These are phyloP conservation scores for Mycena leptocephala DNA, from an alignment of 768 basidiomycete genomes.

Conservation along the genomic window DNA sequence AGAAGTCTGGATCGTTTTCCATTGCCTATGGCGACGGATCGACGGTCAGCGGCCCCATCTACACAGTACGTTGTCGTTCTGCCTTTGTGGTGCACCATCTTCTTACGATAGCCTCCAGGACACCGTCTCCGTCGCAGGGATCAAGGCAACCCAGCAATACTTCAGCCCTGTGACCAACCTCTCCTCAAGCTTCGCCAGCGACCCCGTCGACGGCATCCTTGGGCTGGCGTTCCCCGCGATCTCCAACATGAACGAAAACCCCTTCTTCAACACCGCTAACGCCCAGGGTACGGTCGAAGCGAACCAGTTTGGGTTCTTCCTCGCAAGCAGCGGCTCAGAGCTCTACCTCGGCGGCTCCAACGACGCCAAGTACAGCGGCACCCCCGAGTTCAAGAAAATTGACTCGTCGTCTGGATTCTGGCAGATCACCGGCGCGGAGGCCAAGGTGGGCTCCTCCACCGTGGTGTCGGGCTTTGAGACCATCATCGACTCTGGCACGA, in stretches of 20 bases:
- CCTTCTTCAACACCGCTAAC: slow-evolving; percentile 61
- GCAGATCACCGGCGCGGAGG: slow-evolving; percentile 38
- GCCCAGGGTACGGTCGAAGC: slow-evolving; percentile 47
- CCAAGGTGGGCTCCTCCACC: slow-evolving; percentile 26
- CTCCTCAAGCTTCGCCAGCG: slow-evolving; percentile 41
- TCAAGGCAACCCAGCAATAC: slow-evolving; percentile 33
- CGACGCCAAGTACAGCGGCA: slow-evolving; percentile 58
- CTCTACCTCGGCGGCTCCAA: slow-evolving; percentile 70
- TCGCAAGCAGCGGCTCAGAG: slow-evolving; percentile 58
- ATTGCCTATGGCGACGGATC: slow-evolving; percentile 55
- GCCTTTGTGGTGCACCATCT: not conserved
- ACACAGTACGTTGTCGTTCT: slow-evolving; percentile 37
- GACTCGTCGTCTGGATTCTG: slow-evolving; percentile 46
- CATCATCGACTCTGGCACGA: slow-evolving; percentile 58
- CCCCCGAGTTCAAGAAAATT: slow-evolving; percentile 50
- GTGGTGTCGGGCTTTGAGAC: slow-evolving; percentile 33
- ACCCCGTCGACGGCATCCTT: slow-evolving; percentile 35
- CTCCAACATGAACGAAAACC: slow-evolving; percentile 46
- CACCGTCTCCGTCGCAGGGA: slow-evolving; percentile 22
- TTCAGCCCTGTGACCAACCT: slow-evolving; percentile 55
- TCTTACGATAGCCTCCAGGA: not conserved
- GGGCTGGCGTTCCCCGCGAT: slow-evolving; percentile 56
- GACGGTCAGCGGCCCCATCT: slow-evolving; percentile 58
- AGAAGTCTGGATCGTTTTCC: slow-evolving; percentile 36
- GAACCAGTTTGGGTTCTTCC: slow-evolving; percentile 62